Evolutionary conservation across 225 moss, liverwort and hornwort species (phyloP), one percentile per base, ranked within the genome.

Genomic region (Polytrichum commune): DNA sequence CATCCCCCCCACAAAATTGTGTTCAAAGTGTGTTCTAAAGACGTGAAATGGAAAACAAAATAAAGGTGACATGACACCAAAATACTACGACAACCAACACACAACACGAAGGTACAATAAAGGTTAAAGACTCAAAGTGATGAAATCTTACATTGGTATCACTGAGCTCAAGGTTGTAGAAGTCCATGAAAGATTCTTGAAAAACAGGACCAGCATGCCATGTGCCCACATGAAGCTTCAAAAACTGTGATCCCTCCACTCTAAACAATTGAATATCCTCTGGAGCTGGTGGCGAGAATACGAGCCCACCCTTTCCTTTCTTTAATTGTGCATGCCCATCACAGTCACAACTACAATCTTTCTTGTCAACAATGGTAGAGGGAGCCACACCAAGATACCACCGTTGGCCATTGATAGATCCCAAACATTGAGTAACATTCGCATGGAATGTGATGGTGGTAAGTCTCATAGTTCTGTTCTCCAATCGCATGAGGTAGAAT

Each of bases 201-300:
- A 97, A 97, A 30, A 87, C 76, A n/a, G 97, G 97, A 9, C 94
- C 94, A 70, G 81, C 91, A 84, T 97, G 94, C 97, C 97, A 97
- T 62, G 94, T 92, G 73, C 97, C 94, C 60, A 60, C 76, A 71
- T 92, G 88, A 55, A 97, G 74, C 77, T 94, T 94, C 13, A 97
- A 54, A 81, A 94, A 92, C 2, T 74, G 84, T 55, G 92, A 85
- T 22, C 97, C 97, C 9, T 92, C 91, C 29, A 94, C 73, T 73
- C 78, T 79, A 72, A 97, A 94, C 27, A 94, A 70, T 61, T 70
- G 90, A 7, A 94, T 76, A 35, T 90, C 88, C 65, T 91, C 88
- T 29, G 89, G 80, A 72, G 76, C 80, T 63, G 94, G 97, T 55
- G 89, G 85, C 63, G 82, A 65, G 64, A 87, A 92, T 26, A 62